These are phyloP conservation scores for Daphne laureola DNA, from an alignment of 441 rosid genomes.

Conservation along the genomic window DNA sequence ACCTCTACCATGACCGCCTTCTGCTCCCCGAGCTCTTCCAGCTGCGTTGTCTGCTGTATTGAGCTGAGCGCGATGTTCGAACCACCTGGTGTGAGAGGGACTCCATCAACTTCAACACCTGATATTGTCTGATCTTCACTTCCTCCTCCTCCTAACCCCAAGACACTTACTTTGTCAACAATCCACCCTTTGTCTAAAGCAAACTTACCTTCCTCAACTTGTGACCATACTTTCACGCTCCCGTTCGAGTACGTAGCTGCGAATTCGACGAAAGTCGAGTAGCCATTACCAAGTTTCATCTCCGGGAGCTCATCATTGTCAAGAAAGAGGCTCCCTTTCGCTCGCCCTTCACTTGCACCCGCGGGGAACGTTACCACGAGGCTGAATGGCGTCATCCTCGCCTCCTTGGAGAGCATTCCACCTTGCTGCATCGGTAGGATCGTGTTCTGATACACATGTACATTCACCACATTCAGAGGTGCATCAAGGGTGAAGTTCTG, in stretches of 20 bases:
- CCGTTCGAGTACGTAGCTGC: constrained; percentile 53
- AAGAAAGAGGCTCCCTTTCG: constrained; percentile 61
- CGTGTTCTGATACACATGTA: constrained; percentile 72
- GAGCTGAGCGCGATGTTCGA: constrained; percentile 29
- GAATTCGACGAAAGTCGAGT: constrained; percentile 50
- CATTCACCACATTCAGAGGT: constrained; percentile 74
- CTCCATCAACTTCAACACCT: constrained; percentile 44
- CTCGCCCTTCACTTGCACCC: constrained; percentile 48
- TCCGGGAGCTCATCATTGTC: constrained; percentile 89
- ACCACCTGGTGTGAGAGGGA: constrained; percentile 5
- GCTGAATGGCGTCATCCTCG: constrained; percentile 72
- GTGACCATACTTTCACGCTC: constrained; percentile 71
- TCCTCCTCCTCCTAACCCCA: constrained; percentile 49
- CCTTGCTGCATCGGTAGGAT: constrained; percentile 93
- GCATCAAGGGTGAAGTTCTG: constrained; percentile 55
- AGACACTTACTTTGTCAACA: constrained; percentile 50
- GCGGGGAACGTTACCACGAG: constrained; percentile 73
- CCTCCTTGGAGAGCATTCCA: constrained; percentile 73
- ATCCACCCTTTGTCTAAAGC: constrained; percentile 73
- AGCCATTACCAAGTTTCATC: constrained; percentile 75
- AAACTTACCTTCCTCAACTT: constrained; percentile 65
- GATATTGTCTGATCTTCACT: constrained; percentile 28
- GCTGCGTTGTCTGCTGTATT: constrained; percentile 34
- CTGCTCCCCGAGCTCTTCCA: constrained; percentile 26
- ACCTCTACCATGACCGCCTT: constrained; percentile 58